Evolutionary conservation across 192 early-diverging fungal species (phyloP).

Genomic region (Phycomyces blakesleeanus): DNA sequence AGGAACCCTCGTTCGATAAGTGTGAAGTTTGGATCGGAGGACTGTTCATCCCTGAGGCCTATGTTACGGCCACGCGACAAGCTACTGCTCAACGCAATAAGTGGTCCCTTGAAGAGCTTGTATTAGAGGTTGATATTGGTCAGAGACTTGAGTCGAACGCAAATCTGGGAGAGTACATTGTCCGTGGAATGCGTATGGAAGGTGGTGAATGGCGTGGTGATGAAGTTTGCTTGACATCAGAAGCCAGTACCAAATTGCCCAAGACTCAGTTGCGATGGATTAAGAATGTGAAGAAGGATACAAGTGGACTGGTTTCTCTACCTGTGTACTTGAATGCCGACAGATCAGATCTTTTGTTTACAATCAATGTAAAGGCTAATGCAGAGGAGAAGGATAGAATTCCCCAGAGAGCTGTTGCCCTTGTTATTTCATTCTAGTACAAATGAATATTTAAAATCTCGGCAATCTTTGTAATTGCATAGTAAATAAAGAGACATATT

Average conservation of each 20-base stretch:
- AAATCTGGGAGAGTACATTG: background rate
- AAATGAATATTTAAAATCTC: too few species aligned
- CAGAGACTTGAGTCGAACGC: conserved; percentile 23
- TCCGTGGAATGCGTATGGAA: conserved; percentile 44
- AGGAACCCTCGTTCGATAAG: conserved; percentile 30
- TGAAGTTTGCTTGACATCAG: conserved; percentile 29
- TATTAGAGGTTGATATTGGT: conserved; percentile 46
- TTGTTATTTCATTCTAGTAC: conserved; percentile 39
- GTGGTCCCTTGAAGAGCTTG: conserved; percentile 83
- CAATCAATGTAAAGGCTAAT: conserved; percentile 36
- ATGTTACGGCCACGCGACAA: conserved; percentile 88
- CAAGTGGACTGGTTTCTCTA: conserved; percentile 24
- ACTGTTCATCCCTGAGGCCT: conserved; percentile 85
- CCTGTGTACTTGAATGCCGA: conserved; percentile 70
- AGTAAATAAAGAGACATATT: too few species aligned
- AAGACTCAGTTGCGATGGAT: conserved; percentile 42
- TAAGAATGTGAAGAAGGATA: conserved; percentile 3
- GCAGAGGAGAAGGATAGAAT: conserved; percentile 37
- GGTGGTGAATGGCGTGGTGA: conserved; percentile 44
- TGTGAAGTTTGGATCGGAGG: conserved; percentile 80
- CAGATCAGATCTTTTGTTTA: conserved; percentile 56
- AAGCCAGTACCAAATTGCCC: conserved; percentile 26
- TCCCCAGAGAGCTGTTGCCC: conserved; percentile 57
- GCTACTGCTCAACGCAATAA: conserved; percentile 65
- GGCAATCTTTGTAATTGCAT: too few species aligned